Percentiles rank a stretch among this genome's conserved stretches.
Conservation (phyloP, 1,284 basidiomycete species). For the Tremellales sp. region DNA sequence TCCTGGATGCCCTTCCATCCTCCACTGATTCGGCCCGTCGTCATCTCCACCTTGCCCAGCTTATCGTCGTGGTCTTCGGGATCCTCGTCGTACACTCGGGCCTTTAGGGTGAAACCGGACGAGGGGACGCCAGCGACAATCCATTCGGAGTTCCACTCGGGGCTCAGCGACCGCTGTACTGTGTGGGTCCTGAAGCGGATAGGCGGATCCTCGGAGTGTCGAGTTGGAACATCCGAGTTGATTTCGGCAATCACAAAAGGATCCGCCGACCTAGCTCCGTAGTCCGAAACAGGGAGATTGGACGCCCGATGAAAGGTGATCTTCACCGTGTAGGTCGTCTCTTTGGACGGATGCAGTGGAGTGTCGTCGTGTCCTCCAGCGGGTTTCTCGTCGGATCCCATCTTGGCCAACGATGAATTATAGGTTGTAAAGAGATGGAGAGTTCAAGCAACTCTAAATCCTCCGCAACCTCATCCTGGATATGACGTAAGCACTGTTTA, state of each 20-base stretch:
- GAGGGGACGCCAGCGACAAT: slow-evolving; percentile 51
- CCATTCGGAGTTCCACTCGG: slow-evolving; percentile 51
- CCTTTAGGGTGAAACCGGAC: slow-evolving; percentile 46
- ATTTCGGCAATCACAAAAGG: slow-evolving; percentile 49
- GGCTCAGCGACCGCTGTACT: slow-evolving; percentile 45
- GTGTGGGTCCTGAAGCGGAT: slow-evolving; percentile 51
- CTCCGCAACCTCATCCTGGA: too few species aligned
- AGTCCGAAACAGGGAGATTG: slow-evolving; percentile 51
- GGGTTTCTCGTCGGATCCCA: slow-evolving; percentile 20
- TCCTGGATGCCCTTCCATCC: slow-evolving; percentile 29
- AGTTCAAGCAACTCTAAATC: too few species aligned
- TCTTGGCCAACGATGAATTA: neutral
- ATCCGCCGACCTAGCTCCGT: slow-evolving; percentile 48
- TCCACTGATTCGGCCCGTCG: slow-evolving; percentile 28
- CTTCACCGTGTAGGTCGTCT: slow-evolving; percentile 47
- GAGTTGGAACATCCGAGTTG: slow-evolving; percentile 24
- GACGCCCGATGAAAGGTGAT: slow-evolving; percentile 50
- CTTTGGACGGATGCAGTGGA: slow-evolving; percentile 22
- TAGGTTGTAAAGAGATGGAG: too few species aligned
- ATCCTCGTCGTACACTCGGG: slow-evolving; percentile 52
- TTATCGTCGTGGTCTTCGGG: slow-evolving; percentile 51
- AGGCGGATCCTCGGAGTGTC: slow-evolving; percentile 38
- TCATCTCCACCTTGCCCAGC: slow-evolving; percentile 47
- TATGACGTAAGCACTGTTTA: slow-evolving; percentile 15
- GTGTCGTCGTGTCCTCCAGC: slow-evolving; percentile 38